A percentile compares a stretch with the other conserved stretches of the same genome.
These are phyloP conservation scores for Fusarium sp. DNA, from an alignment of 2,329 filamentous ascomycete species.

Conservation along the genomic window DNA sequence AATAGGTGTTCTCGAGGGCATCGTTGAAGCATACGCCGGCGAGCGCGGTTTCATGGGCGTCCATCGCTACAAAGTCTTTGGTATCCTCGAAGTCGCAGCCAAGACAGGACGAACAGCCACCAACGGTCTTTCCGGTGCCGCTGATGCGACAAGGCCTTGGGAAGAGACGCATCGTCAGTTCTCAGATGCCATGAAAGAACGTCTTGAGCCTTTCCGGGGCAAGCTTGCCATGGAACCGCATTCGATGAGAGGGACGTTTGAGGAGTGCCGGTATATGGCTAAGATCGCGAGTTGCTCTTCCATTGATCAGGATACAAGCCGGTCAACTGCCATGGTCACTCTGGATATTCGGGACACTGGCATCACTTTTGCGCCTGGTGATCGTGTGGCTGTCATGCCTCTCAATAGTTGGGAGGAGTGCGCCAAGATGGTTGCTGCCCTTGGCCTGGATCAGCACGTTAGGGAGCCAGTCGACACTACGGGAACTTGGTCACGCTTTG, in stretches of 20 bases:
- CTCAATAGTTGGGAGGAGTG: conserved; percentile 65
- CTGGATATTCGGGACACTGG: conserved; percentile 64
- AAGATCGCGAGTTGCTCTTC: conserved; percentile 56
- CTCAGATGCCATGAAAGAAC: conserved; percentile 36
- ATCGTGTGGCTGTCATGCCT: conserved; percentile 65
- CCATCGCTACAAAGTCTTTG: conserved; percentile 67
- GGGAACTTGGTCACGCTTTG: conserved; percentile 59
- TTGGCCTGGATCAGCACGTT: conserved; percentile 60
- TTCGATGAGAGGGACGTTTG: conserved; percentile 64
- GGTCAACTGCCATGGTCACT: conserved; percentile 61
- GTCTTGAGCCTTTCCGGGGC: conserved; percentile 52
- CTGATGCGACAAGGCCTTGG: conserved; percentile 46
- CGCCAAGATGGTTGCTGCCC: conserved; percentile 62
- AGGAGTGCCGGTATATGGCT: conserved; percentile 63
- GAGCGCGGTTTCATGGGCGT: conserved; percentile 67
- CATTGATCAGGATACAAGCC: conserved; percentile 58
- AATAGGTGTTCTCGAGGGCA: conserved; percentile 64
- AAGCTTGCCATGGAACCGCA: conserved; percentile 60
- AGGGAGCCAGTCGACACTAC: conserved; percentile 54
- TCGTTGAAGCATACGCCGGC: conserved; percentile 65
- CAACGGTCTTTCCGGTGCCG: conserved; percentile 60
- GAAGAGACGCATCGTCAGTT: conserved; percentile 37
- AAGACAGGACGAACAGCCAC: conserved; percentile 65
- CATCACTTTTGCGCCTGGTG: conserved; percentile 64
- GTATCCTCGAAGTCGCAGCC: conserved; percentile 63